phyloP scores from a whole-genome alignment of 2,329 filamentous ascomycete species.

The Monilinia aucupariae region DNA sequence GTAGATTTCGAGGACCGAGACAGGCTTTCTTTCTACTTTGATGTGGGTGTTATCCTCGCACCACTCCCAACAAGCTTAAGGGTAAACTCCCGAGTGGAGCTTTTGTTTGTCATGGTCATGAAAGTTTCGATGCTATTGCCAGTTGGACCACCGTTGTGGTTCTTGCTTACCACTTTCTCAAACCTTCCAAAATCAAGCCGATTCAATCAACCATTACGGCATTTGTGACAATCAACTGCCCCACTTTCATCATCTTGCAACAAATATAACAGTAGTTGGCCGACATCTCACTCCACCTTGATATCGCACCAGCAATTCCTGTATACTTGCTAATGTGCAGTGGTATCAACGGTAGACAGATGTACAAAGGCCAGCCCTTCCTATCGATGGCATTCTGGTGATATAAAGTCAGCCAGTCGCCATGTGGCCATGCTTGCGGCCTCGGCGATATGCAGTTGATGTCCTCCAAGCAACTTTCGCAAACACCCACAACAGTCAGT shows the following conservation, averaged over 20 bases:
- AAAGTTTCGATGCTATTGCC: background rate
- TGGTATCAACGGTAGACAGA: background rate
- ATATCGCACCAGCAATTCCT: background rate
- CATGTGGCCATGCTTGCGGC: no score
- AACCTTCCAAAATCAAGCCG: background rate
- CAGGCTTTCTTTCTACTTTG: background rate
- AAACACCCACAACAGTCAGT: slow-evolving; percentile 20
- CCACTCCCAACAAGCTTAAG: background rate
- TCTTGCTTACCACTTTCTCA: background rate
- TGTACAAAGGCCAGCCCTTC: background rate
- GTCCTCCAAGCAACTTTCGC: background rate
- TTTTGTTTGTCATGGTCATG: background rate
- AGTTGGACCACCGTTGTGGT: background rate
- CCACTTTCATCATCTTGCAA: background rate
- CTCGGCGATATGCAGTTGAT: background rate
- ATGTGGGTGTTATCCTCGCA: background rate
- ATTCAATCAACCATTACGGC: background rate
- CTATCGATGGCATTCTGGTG: background rate
- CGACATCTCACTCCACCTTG: background rate
- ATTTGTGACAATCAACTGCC: background rate
- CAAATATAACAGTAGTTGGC: background rate
- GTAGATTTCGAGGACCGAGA: background rate
- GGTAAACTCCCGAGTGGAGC: background rate
- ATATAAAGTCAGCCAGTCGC: background rate
- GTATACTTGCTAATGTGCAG: background rate